Evolutionary conservation across 495 filamentous ascomycete species (phyloP).

Genomic region (Chaetomium tenue): DNA sequence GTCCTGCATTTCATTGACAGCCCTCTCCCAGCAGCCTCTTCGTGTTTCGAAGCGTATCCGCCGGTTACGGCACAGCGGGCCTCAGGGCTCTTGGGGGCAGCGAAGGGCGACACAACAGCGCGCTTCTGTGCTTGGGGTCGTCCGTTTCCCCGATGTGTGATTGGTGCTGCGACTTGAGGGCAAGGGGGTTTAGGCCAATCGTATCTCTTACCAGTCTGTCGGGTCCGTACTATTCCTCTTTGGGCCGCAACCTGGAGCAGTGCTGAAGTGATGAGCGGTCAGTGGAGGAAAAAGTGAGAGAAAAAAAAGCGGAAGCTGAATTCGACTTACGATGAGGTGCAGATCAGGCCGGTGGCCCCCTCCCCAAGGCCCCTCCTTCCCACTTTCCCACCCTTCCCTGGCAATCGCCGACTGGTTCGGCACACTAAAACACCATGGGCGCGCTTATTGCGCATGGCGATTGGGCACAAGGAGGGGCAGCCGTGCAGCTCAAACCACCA

Average conservation of each 20-base stretch:
- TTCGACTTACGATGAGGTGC: neutral
- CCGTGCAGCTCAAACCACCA: slow-evolving; percentile 10
- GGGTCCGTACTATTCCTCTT: slow-evolving; percentile 17
- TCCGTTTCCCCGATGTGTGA: neutral
- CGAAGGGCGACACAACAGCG: slow-evolving; percentile 3
- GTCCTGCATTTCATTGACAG: neutral
- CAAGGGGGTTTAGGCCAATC: slow-evolving; percentile 6
- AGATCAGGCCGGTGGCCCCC: slow-evolving; percentile 7
- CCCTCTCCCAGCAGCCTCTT: slow-evolving; percentile 12
- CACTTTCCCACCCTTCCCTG: no score
- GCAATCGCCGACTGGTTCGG: slow-evolving; percentile 4
- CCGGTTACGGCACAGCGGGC: slow-evolving; percentile 21
- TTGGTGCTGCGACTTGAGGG: slow-evolving; percentile 1
- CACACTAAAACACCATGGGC: neutral
- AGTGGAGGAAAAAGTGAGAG: neutral
- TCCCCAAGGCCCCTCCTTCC: no score
- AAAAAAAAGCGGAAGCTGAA: slow-evolving; percentile 6
- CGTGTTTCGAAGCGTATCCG: slow-evolving; percentile 21
- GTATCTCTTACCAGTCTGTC: slow-evolving; percentile 16
- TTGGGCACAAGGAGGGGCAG: slow-evolving; percentile 7
- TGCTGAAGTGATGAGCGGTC: slow-evolving; percentile 13
- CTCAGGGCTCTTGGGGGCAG: slow-evolving; percentile 6
- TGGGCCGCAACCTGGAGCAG: slow-evolving; percentile 1
- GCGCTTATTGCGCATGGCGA: slow-evolving; percentile 20
- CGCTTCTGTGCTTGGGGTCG: slow-evolving; percentile 7